Conservation (phyloP, 202 grass and related monocot genomes). For the Brachypodium distachyon region DNA sequence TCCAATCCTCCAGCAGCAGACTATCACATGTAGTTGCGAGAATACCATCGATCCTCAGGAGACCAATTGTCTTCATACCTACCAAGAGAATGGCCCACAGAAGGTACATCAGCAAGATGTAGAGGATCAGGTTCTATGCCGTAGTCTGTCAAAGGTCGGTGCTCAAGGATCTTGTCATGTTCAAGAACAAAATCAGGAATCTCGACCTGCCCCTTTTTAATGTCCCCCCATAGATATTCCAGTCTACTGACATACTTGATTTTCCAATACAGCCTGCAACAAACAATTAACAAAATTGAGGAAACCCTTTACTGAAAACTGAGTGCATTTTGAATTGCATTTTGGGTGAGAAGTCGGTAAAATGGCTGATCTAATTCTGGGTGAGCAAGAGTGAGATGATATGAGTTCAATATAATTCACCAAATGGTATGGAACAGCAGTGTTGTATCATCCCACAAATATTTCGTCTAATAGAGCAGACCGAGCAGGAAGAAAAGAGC, state of each 20-base stretch:
- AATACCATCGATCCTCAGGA: slow-evolving; percentile 53
- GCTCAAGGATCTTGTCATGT: slow-evolving; percentile 82
- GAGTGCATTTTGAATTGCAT: not conserved
- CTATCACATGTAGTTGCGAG: slow-evolving; percentile 48
- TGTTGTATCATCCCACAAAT: not conserved
- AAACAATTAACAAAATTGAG: not conserved
- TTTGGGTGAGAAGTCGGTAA: not conserved
- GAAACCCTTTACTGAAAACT: not conserved
- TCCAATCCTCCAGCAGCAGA: not conserved
- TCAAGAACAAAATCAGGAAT: slow-evolving; percentile 80
- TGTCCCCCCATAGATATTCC: slow-evolving; percentile 83
- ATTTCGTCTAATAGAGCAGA: not conserved
- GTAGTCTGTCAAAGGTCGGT: slow-evolving; percentile 91
- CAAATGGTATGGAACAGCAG: not conserved
- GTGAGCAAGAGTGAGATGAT: not conserved
- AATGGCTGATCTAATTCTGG: not conserved
- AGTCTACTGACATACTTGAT: slow-evolving; percentile 89
- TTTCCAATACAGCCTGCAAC: slow-evolving; percentile 89
- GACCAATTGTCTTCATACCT: slow-evolving; percentile 67
- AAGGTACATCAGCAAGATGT: slow-evolving; percentile 65
- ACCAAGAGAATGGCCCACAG: slow-evolving; percentile 53
- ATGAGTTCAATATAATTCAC: not conserved
- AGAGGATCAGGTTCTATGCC: slow-evolving; percentile 91
- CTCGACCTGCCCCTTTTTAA: slow-evolving; percentile 71
- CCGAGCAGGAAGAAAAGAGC: not conserved